Percentiles rank a stretch among this genome's conserved stretches.
Evolutionary conservation across 768 basidiomycete species (phyloP).

Genomic region (Boletus rufocinnamomeus): DNA sequence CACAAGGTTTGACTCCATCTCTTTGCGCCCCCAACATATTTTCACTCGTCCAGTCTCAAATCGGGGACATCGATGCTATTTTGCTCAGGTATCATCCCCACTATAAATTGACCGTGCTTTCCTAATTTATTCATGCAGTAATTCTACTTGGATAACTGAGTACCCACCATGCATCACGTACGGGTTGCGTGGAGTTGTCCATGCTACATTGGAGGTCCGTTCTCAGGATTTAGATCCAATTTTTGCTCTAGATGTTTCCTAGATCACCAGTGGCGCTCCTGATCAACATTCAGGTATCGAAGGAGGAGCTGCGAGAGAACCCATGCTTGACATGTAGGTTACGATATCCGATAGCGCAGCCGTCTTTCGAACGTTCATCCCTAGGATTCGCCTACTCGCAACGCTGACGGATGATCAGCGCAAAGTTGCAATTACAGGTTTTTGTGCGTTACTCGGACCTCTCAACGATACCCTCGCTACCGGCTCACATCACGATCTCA

Average conservation of each 20-base stretch:
- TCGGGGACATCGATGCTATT: constrained; percentile 88
- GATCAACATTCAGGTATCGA: constrained; percentile 95
- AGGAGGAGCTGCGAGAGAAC: constrained; percentile 85
- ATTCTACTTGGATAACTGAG: constrained; percentile 97
- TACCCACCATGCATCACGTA: constrained; percentile 93
- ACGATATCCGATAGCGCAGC: not conserved
- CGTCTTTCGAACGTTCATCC: not conserved
- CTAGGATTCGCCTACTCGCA: constrained; percentile 76
- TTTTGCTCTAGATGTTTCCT: not conserved
- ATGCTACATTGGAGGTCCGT: constrained; percentile 73
- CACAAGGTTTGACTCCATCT: constrained; percentile 58
- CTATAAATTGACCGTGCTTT: not conserved
- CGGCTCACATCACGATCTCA: constrained; percentile 29
- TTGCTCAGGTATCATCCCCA: constrained; percentile 64
- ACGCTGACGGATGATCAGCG: constrained; percentile 61
- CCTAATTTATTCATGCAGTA: constrained; percentile 46
- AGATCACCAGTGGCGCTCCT: constrained; percentile 72
- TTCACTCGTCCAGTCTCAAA: constrained; percentile 54
- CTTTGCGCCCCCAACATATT: not conserved
- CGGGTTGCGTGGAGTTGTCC: constrained; percentile 91
- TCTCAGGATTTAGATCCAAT: not conserved
- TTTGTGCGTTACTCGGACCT: constrained; percentile 59
- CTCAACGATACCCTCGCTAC: not conserved
- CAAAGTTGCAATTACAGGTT: constrained; percentile 70
- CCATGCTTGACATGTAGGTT: constrained; percentile 88